Evolutionary conservation across 2,329 filamentous ascomycete genomes (phyloP).

Genomic region (Ophiosphaerella korrae): DNA sequence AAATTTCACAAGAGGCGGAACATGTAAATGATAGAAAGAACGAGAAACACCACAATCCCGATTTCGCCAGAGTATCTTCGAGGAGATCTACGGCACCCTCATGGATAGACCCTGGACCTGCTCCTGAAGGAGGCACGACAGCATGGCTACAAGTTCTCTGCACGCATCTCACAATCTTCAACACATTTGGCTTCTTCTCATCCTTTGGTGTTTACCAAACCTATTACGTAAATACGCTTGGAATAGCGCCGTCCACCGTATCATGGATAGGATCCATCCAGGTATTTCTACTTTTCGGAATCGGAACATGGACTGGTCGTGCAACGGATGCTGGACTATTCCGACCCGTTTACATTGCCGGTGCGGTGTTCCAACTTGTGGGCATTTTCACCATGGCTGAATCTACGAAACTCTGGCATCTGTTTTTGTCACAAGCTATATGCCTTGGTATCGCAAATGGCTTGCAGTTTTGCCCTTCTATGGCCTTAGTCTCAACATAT

Average conservation of each 20-base stretch:
- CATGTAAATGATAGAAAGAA: slow-evolving; percentile 3
- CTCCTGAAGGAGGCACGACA: slow-evolving; percentile 55
- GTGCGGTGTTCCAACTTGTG: slow-evolving; percentile 39
- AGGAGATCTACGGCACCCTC: slow-evolving; percentile 29
- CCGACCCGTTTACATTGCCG: slow-evolving; percentile 32
- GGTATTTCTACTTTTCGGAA: slow-evolving; percentile 38
- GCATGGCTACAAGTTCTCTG: slow-evolving; percentile 62
- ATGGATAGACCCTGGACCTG: slow-evolving; percentile 31
- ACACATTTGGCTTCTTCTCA: slow-evolving; percentile 60
- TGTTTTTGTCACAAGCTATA: slow-evolving; percentile 57
- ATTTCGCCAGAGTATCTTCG: slow-evolving; percentile 25
- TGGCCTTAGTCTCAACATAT: slow-evolving; percentile 56
- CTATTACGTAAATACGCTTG: slow-evolving; percentile 54
- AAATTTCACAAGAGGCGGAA: slow-evolving; percentile 8
- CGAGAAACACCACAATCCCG: slow-evolving; percentile 1
- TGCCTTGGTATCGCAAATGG: slow-evolving; percentile 60
- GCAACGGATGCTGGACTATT: slow-evolving; percentile 40
- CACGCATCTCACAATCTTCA: slow-evolving; percentile 60
- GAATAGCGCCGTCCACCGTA: slow-evolving; percentile 40
- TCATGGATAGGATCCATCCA: slow-evolving; percentile 43
- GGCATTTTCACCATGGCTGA: slow-evolving; percentile 40
- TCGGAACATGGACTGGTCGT: slow-evolving; percentile 38
- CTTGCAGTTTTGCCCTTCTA: slow-evolving; percentile 61
- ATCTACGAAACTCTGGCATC: slow-evolving; percentile 38
- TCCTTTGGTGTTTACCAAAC: slow-evolving; percentile 64